A percentile compares a stretch with the other conserved stretches of the same genome.
Conservation (phyloP, 805 yeast genomes). For the Aciculoconidium aculeatum region DNA sequence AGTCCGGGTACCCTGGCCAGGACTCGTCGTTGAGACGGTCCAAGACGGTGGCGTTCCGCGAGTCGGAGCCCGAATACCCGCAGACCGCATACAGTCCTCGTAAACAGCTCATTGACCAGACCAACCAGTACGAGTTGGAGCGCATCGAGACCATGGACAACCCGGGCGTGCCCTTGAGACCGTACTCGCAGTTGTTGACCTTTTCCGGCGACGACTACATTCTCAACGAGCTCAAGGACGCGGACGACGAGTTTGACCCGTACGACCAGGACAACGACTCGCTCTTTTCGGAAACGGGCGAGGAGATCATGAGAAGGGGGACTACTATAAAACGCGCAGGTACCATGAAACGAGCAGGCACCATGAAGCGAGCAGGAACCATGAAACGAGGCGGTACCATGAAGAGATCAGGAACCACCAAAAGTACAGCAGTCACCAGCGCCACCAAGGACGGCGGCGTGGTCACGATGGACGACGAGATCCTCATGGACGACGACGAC, state of each 20-base stretch:
- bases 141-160: conserved; percentile 12
- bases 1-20: conserved; percentile 3
- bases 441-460: neutral
- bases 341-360: conserved; percentile 12
- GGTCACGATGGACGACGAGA: conserved; percentile 2
- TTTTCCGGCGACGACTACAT: conserved; percentile 34
- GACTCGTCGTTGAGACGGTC: conserved; percentile 8
- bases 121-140: conserved; percentile 17
- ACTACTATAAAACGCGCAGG: conserved; percentile 22
- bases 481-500: conserved; percentile 24
- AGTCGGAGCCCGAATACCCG: conserved; percentile 27
- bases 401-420: neutral
- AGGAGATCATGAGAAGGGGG: conserved; percentile 27
- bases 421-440: conserved; percentile 1
- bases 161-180: conserved; percentile 13
- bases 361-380: conserved; percentile 8
- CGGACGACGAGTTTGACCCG: conserved; percentile 33
- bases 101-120: conserved; percentile 12
- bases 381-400: conserved; percentile 1
- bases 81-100: conserved; percentile 23
- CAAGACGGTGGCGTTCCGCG: conserved; percentile 28
- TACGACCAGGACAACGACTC: conserved; percentile 39
- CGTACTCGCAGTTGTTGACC: conserved; percentile 17
- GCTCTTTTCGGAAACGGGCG: conserved; percentile 36
- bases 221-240: conserved; percentile 36